Evolutionary conservation across 2,329 filamentous ascomycete species (phyloP).

Genomic region (Zymoseptoria passerinii): DNA sequence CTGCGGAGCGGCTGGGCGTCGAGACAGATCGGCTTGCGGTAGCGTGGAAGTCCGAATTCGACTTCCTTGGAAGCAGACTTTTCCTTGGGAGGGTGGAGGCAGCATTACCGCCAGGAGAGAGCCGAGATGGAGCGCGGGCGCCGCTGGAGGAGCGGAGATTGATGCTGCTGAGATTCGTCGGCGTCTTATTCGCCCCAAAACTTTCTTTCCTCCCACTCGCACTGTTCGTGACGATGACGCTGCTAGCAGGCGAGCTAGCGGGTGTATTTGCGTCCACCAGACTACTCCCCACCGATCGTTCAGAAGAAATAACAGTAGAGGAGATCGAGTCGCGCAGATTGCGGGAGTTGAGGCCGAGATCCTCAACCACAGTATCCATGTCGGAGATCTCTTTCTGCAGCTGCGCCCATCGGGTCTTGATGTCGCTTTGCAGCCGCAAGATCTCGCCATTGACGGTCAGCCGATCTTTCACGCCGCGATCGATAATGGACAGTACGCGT

Average conservation of each 20-base stretch:
- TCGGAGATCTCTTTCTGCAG: constrained; percentile 70
- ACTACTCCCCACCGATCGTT: constrained; percentile 63
- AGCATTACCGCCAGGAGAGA: not conserved
- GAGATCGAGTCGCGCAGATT: constrained; percentile 79
- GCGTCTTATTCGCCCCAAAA: constrained; percentile 37
- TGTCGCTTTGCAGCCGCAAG: constrained; percentile 72
- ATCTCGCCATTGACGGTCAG: constrained; percentile 96
- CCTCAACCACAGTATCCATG: constrained; percentile 66
- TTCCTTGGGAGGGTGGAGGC: constrained; percentile 9
- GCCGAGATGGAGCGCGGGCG: not conserved
- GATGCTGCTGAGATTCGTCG: constrained; percentile 26
- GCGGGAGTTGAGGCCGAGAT: constrained; percentile 39
- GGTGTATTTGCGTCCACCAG: constrained; percentile 47
- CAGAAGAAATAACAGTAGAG: constrained; percentile 71
- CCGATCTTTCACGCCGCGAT: constrained; percentile 91
- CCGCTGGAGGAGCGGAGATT: constrained; percentile 13
- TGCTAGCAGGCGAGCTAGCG: constrained; percentile 57
- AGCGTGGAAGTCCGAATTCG: constrained; percentile 10
- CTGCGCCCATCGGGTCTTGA: constrained; percentile 71
- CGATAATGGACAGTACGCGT: constrained; percentile 82
- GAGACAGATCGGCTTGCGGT: not conserved
- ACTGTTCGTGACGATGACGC: constrained; percentile 40
- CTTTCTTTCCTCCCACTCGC: constrained; percentile 43
- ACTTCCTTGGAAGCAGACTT: constrained; percentile 13
- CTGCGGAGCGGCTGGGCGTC: not conserved